phyloP scores from a whole-genome alignment of 371 early-diverging fungal species.

The Apophysomyces elegans region DNA sequence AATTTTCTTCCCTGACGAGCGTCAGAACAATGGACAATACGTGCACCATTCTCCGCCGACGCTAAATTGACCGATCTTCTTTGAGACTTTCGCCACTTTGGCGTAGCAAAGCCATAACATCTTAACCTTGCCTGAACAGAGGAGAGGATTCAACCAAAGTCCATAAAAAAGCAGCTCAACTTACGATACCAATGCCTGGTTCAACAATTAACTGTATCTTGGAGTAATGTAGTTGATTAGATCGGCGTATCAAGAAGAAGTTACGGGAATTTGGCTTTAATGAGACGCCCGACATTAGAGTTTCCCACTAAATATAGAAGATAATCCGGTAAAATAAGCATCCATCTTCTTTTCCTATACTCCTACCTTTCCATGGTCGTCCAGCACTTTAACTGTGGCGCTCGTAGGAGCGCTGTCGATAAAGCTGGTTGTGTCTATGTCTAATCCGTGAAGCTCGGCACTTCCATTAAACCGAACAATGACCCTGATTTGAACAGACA shows the following conservation, averaged over 20 bases:
- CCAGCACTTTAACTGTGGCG: conserved; percentile 56
- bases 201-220: conserved; percentile 72
- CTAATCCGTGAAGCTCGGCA: conserved; percentile 75
- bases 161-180: background rate
- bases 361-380: conserved; percentile 12
- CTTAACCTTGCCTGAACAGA: conserved; percentile 67
- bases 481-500: conserved; percentile 38
- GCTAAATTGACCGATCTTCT: conserved; percentile 71
- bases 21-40: conserved; percentile 71
- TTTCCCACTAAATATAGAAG: conserved; percentile 60
- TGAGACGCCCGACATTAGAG: conserved; percentile 63
- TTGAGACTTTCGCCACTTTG: conserved; percentile 45
- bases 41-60: conserved; percentile 72
- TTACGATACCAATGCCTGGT: conserved; percentile 85
- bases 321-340: background rate
- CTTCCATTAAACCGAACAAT: conserved; percentile 74
- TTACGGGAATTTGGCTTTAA: conserved; percentile 66
- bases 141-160: background rate
- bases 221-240: conserved; percentile 43
- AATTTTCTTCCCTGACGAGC: conserved; percentile 67
- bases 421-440: conserved; percentile 83
- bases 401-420: conserved; percentile 74
- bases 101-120: conserved; percentile 72
- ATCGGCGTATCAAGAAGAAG: conserved; percentile 55
- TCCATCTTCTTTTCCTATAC: background rate